Percentiles rank a stretch among this genome's conserved stretches.
Evolutionary conservation across 768 basidiomycete species (phyloP).

Genomic region (Fibroporia radiculosa): DNA sequence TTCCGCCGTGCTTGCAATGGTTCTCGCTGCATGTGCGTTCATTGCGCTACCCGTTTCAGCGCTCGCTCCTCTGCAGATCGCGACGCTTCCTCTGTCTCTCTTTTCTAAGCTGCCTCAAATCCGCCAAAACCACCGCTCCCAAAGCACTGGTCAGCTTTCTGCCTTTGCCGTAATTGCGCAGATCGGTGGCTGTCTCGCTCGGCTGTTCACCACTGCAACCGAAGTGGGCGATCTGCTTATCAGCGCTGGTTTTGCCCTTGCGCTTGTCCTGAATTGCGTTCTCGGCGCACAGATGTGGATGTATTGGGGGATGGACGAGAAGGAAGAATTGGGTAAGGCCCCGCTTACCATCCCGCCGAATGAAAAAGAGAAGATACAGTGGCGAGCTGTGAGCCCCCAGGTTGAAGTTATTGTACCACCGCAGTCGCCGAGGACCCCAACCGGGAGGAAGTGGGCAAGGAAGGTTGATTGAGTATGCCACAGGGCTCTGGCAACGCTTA

Average conservation of each 20-base stretch:
- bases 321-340: slow-evolving; percentile 19
- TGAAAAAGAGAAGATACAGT: slow-evolving; percentile 16
- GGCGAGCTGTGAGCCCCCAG: slow-evolving; percentile 13
- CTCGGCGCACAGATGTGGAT: slow-evolving; percentile 78
- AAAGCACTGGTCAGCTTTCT: slow-evolving; percentile 89
- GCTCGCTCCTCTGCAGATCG: slow-evolving; percentile 69
- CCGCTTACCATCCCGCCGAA: slow-evolving; percentile 14
- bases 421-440: slow-evolving; percentile 35
- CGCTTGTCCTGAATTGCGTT: slow-evolving; percentile 76
- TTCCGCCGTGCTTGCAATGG: slow-evolving; percentile 23
- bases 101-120: slow-evolving; percentile 96
- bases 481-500: too few relatives aligned
- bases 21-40: slow-evolving; percentile 34
- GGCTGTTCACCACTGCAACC: slow-evolving; percentile 87
- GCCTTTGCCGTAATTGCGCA: slow-evolving; percentile 88
- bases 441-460: slow-evolving; percentile 62
- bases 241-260: slow-evolving; percentile 76
- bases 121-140: slow-evolving; percentile 61
- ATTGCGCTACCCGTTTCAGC: slow-evolving; percentile 37
- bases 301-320: slow-evolving; percentile 64
- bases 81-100: slow-evolving; percentile 85
- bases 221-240: slow-evolving; percentile 83
- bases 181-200: slow-evolving; percentile 80
- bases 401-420: slow-evolving; percentile 39
- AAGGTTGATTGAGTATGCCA: slow-evolving; percentile 49